Evolutionary conservation across 140 eudicot species (phyloP), one percentile per base, ranked within the genome.

Genomic region (Anethum foeniculum): DNA sequence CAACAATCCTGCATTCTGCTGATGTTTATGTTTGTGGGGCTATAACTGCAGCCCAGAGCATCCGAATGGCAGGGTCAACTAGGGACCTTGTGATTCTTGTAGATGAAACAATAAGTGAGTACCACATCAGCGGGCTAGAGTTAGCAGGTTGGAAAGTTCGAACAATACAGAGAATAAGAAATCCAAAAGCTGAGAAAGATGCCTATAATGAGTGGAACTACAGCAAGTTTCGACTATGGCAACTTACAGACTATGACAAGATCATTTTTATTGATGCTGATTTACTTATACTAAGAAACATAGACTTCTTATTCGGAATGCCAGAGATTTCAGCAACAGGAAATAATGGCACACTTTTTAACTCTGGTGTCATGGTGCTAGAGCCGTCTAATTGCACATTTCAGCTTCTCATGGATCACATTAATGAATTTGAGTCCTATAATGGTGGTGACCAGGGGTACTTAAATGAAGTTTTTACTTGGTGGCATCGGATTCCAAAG

Each of bases 401-500:
- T 81, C 78, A 87, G 62, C 96, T 96, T 46, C 44, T 96, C 39
- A 96, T 93, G 98, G 88, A 88, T 39, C 96, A 91, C 65, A 93
- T 93, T 10, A 84, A 93, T 36, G 99, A 91, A 82, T 91, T 96
- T 43, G 88, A 87, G 15, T 96, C 99, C 13, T 96, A 96, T 44
- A 96, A 96, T 62, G 99, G 99, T 14, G 99, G 99, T 7, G 99
- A 96, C 48, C 99, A 96, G 62, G 99, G 99, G 34, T 96, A 92
- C 89, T 78, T 96, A 62, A 96, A 96, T 46, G 99, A 93, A 82
- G 84, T 93, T 32, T 93, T 96, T 79, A 93, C 98, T 1, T 90
- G 99, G 99, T 96, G 99, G 99, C 99, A 96, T 62, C 84, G 99
- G 16, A 87, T 96, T 19, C 98, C 99, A 0, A 89, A 87, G 69